phyloP scores from a whole-genome alignment of 306 rosid species.

The Mimosa bimucronata region DNA sequence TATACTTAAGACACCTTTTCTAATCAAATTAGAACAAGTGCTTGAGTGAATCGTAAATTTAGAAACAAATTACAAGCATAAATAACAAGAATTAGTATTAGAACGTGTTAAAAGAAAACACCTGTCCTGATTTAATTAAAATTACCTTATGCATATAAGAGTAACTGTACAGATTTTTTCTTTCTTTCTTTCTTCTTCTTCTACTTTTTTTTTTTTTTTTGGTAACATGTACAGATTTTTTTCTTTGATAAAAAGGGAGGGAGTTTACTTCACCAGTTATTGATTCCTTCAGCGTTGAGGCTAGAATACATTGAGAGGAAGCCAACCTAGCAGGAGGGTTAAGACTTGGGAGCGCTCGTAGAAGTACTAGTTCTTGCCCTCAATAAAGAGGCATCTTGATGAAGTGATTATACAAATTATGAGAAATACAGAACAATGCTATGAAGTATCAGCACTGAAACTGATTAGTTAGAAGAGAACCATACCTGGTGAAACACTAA shows the following conservation, averaged over 20 bases:
- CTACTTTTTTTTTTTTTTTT: no score
- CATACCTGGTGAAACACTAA: conserved; percentile 33
- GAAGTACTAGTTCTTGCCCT: neutral
- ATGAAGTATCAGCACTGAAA: conserved; percentile 38
- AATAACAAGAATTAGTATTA: neutral
- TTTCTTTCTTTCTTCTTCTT: no score
- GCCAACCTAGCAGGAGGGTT: neutral
- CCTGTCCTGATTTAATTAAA: no score
- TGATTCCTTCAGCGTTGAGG: neutral
- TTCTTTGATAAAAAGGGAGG: no score
- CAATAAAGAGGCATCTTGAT: neutral
- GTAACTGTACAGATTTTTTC: no score
- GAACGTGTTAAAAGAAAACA: neutral
- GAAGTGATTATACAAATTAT: neutral
- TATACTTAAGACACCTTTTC: neutral
- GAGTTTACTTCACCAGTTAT: neutral
- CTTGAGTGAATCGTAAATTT: no score
- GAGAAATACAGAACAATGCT: conserved; percentile 1
- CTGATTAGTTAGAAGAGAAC: conserved; percentile 17
- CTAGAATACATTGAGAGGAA: conserved; percentile 2
- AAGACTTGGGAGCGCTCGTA: no score
- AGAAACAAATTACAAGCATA: no score
- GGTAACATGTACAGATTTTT: no score
- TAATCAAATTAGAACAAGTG: neutral
- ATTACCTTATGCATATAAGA: no score